phyloP scores from a whole-genome alignment of 2,329 filamentous ascomycete genomes.

The Polytolypa hystricis region DNA sequence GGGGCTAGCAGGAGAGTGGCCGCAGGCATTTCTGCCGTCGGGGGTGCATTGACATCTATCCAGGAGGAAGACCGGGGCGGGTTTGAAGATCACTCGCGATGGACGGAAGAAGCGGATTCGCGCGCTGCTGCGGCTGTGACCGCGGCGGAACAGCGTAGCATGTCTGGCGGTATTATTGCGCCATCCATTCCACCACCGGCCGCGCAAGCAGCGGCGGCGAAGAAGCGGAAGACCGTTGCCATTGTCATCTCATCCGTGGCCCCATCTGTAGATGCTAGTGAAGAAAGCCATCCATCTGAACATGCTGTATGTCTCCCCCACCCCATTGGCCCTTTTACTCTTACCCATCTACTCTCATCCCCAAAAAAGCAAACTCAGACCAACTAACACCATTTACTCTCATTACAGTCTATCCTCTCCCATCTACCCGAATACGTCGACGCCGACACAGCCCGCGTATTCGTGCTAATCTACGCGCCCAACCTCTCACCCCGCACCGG shows the following conservation, averaged over 20 bases:
- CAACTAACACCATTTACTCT: no score
- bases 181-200: slow-evolving; percentile 19
- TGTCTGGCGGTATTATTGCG: slow-evolving; percentile 22
- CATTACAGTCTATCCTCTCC: slow-evolving; percentile 79
- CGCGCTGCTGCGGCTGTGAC: slow-evolving; percentile 33
- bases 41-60: slow-evolving; percentile 71
- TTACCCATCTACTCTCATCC: slow-evolving; percentile 7
- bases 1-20: slow-evolving; percentile 69
- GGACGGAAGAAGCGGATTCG: slow-evolving; percentile 80
- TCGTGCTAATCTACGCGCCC: slow-evolving; percentile 83
- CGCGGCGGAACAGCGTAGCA: slow-evolving; percentile 11
- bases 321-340: background rate
- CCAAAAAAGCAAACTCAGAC: no score
- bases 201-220: slow-evolving; percentile 22
- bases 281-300: no score
- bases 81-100: slow-evolving; percentile 77
- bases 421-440: slow-evolving; percentile 73
- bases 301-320: slow-evolving; percentile 57
- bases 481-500: slow-evolving; percentile 53
- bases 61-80: slow-evolving; percentile 72
- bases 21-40: slow-evolving; percentile 72
- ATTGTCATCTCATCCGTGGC: slow-evolving; percentile 77
- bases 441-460: slow-evolving; percentile 62
- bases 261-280: slow-evolving; percentile 40
- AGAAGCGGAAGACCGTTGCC: slow-evolving; percentile 65